phyloP scores from a whole-genome alignment of 1,284 basidiomycete species.

The Crucibulum parvulum region DNA sequence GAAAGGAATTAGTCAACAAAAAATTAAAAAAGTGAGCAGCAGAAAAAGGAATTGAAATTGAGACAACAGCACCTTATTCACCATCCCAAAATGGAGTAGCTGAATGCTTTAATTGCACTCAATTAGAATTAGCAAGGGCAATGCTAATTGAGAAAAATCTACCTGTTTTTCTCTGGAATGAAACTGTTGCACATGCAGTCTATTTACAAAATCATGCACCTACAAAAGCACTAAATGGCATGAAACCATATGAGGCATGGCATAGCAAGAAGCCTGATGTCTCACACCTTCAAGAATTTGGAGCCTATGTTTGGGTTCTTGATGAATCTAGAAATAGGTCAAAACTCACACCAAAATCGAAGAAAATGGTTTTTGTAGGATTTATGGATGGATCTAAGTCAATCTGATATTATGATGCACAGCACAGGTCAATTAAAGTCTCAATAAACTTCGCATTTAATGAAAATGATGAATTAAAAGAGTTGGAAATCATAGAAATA shows the following conservation, averaged over 20 bases:
- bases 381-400: conserved; percentile 23
- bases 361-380: conserved; percentile 25
- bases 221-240: conserved; percentile 18
- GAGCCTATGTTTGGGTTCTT: conserved; percentile 34
- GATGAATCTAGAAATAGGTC: conserved; percentile 15
- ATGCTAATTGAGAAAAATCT: conserved; percentile 34
- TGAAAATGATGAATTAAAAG: conserved; percentile 20
- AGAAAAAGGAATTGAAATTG: conserved; percentile 18
- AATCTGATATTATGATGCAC: conserved; percentile 24
- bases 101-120: conserved; percentile 40
- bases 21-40: conserved; percentile 14
- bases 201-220: conserved; percentile 27
- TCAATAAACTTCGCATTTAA: conserved; percentile 22
- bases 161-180: conserved; percentile 43
- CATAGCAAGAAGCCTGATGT: conserved; percentile 27
- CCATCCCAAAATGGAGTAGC: conserved; percentile 45
- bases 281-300: conserved; percentile 34
- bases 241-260: conserved; percentile 33
- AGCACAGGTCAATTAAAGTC: conserved; percentile 14
- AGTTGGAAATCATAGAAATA: conserved; percentile 6
- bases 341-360: conserved; percentile 25
- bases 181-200: conserved; percentile 39
- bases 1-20: conserved; percentile 26
- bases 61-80: conserved; percentile 38
- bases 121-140: conserved; percentile 26